These are phyloP conservation scores for Sclerotinia subarctica DNA, from an alignment of 2,329 filamentous ascomycete genomes.

Conservation along the genomic window DNA sequence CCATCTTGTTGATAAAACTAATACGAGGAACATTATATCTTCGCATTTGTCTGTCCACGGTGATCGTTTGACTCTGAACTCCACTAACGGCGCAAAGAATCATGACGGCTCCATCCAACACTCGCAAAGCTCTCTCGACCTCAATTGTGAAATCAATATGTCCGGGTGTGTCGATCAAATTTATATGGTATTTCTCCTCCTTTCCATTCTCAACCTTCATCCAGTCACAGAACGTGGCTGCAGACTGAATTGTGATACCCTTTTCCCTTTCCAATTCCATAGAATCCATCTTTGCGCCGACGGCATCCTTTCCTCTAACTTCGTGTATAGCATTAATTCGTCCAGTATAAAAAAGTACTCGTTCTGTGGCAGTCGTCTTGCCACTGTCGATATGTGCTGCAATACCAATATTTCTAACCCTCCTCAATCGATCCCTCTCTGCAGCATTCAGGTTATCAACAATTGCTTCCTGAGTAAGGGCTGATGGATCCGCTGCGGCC, in stretches of 20 bases:
- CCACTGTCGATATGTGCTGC: slow-evolving; percentile 98
- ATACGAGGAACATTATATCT: slow-evolving; percentile 94
- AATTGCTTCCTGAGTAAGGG: slow-evolving; percentile 33
- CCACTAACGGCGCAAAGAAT: slow-evolving; percentile 96
- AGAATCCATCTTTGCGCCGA: slow-evolving; percentile 99
- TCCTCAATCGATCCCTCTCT: slow-evolving; percentile 73
- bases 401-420: slow-evolving; percentile 96
- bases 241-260: slow-evolving; percentile 98
- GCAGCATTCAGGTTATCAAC: slow-evolving; percentile 48
- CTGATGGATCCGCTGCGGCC: slow-evolving; percentile 33
- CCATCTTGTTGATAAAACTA: slow-evolving; percentile 99
- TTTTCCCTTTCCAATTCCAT: slow-evolving; percentile 99
- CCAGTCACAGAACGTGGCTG: slow-evolving; percentile 98
- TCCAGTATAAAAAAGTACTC: slow-evolving; percentile 96
- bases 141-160: slow-evolving; percentile 99
- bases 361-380: slow-evolving; percentile 94
- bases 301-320: slow-evolving; percentile 88
- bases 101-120: slow-evolving; percentile 96
- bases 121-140: slow-evolving; percentile 90
- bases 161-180: slow-evolving; percentile 96
- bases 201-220: slow-evolving; percentile 77
- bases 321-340: slow-evolving; percentile 97
- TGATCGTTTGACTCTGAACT: slow-evolving; percentile 97
- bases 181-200: slow-evolving; percentile 93
- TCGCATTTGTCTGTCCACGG: slow-evolving; percentile 97